Base-by-base conservation (phyloP, 164 flowering plant genomes). In the Aristolochia fimbriata region DNA sequence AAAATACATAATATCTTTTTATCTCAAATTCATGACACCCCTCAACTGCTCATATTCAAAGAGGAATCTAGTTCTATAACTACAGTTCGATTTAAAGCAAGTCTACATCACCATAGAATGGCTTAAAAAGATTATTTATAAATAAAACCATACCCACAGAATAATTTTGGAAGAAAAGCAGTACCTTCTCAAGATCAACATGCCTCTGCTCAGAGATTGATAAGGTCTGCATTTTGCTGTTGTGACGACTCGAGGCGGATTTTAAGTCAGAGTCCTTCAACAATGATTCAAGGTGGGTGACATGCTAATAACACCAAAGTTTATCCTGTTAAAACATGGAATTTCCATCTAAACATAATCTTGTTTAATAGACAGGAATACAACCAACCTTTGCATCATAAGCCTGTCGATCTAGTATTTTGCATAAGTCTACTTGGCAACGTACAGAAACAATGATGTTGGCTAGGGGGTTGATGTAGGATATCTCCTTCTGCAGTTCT, bases 361-460 rank as follows among this genome's bases (percentile, higher is more conserved):
- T 20, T 16, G 20, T 23, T 10, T 23, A 45, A 57, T 41, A 50
- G 59, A 60, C 43, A 49, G 61, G 63, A 12, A 17, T 47, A 30
- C 23, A 21, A 78, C 83, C 76, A 52, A 89, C 97, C 60, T 69
- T 69, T 62, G 92, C 84, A 79, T 84, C 90, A 78, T 93, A 93
- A 17, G 97, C 91, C 57, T 60, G 73, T 58, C 88, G 72, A 56
- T 84, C 70, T 73, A 93, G 73, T 76, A 93, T 82, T 70, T 65
- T 63, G 47, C 89, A 75, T 67, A 90, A 76, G 74, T 93, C 94
- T 61, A 90, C 97, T 83, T 87, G 85, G 76, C 98, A 90, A 13
- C 85, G 80, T 49, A 81, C 80, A 21, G 94, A 70, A 41, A 58
- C 92, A 51, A 90, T 71, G 41, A 93, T 77, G 25, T 52, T 71